Percentiles rank a stretch among this genome's conserved stretches.
Conservation (phyloP, 2,329 filamentous ascomycete genomes). For the Lachnellula occidentalis region DNA sequence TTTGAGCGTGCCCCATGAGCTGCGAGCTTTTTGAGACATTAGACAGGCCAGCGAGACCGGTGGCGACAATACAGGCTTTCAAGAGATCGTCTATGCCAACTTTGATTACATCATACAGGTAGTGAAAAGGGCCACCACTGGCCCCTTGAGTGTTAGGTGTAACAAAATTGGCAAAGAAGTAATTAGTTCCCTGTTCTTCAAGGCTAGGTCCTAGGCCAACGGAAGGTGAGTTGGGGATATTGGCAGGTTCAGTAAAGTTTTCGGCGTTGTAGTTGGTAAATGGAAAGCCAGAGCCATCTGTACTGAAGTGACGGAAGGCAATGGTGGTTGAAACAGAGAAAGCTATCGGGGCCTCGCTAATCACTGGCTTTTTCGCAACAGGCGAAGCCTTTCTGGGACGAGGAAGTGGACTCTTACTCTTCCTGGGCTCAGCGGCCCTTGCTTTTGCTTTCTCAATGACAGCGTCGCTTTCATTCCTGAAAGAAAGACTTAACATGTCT, state of each 20-base stretch:
- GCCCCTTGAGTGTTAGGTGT: conserved; percentile 2
- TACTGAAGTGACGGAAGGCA: background rate
- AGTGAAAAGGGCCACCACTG: background rate
- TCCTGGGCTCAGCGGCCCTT: conserved; percentile 35
- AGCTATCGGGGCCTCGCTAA: background rate
- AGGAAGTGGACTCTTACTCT: background rate
- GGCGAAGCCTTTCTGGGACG: conserved; percentile 28
- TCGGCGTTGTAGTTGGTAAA: background rate
- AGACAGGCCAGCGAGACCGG: conserved; percentile 47
- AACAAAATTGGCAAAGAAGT: conserved; percentile 13
- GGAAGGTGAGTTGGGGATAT: conserved; percentile 1
- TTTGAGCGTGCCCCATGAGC: conserved; percentile 42
- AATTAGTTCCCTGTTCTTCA: conserved; percentile 11
- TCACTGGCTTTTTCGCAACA: background rate
- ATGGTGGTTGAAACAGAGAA: background rate
- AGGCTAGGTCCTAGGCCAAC: background rate
- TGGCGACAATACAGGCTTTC: conserved; percentile 21
- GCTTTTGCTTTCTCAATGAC: conserved; percentile 38
- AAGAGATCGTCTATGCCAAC: conserved; percentile 5
- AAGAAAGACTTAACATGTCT: conserved; percentile 52
- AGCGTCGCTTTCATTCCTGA: conserved; percentile 49
- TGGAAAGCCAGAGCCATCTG: background rate
- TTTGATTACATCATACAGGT: conserved; percentile 3
- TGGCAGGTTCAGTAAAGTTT: background rate
- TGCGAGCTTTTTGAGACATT: conserved; percentile 40